Conservation (phyloP, 371 early-diverging fungal species). For the Mortierella sp. region DNA sequence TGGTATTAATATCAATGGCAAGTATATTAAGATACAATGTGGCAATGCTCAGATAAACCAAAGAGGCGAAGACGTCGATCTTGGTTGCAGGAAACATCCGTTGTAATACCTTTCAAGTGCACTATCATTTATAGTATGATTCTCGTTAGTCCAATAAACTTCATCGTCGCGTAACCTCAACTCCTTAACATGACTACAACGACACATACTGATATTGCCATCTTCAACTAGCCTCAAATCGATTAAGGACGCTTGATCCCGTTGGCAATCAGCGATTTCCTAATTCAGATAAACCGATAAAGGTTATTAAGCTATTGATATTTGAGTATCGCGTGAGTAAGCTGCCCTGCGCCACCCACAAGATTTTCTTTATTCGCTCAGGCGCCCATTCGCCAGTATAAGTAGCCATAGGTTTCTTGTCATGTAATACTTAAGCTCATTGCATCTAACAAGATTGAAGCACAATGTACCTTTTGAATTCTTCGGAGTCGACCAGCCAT, state of each 20-base stretch:
- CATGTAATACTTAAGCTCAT: not conserved
- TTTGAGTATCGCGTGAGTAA: not conserved
- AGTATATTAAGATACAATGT: not conserved
- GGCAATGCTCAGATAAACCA: not conserved
- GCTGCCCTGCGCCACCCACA: not conserved
- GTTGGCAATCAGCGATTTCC: conserved; percentile 53
- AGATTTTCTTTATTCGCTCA: not conserved
- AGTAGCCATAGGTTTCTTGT: too few relatives aligned
- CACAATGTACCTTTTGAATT: conserved; percentile 45
- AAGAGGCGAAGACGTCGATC: too few relatives aligned
- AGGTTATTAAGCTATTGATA: not conserved
- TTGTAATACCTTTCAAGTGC: conserved; percentile 38
- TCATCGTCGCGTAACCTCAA: not conserved
- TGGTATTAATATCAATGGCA: not conserved
- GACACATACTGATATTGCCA: conserved; percentile 47
- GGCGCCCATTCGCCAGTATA: too few relatives aligned
- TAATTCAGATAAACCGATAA: not conserved
- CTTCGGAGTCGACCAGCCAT: conserved; percentile 51
- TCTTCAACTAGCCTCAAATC: conserved; percentile 38
- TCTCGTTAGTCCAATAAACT: not conserved
- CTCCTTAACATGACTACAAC: not conserved
- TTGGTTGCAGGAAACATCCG: too few relatives aligned
- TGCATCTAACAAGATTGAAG: not conserved
- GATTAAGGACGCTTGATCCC: conserved; percentile 46
- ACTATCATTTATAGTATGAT: conserved; percentile 5